Percentiles rank a stretch among this genome's conserved stretches.
Conservation (phyloP, 345 rosid genomes). For the Eutrema japonicum region DNA sequence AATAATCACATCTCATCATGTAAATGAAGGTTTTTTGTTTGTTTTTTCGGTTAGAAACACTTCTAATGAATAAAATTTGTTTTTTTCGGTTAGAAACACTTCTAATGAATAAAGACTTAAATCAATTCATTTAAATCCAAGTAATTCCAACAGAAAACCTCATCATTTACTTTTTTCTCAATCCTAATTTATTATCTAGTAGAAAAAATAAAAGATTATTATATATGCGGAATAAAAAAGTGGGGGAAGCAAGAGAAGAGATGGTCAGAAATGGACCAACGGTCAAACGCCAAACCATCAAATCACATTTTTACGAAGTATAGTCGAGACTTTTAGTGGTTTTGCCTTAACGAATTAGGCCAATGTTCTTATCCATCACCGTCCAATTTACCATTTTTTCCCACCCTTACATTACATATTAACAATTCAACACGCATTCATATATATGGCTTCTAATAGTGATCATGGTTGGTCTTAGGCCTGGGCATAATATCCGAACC, state of each 20-base stretch:
- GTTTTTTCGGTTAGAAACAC: not conserved
- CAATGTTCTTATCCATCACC: slow-evolving; percentile 38
- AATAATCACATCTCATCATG: not conserved
- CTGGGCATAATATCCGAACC: too few species aligned
- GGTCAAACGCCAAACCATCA: slow-evolving; percentile 47
- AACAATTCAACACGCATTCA: slow-evolving; percentile 16
- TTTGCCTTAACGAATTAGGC: slow-evolving; percentile 43
- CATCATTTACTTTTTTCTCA: slow-evolving; percentile 10
- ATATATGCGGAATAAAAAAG: not conserved
- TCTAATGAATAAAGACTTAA: not conserved
- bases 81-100: not conserved
- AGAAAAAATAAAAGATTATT: not conserved
- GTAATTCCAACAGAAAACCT: not conserved
- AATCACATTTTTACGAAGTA: slow-evolving; percentile 38
- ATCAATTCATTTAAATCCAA: not conserved
- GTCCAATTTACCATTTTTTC: slow-evolving; percentile 25
- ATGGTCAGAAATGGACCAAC: slow-evolving; percentile 36
- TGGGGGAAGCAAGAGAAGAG: slow-evolving; percentile 26
- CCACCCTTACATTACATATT: not conserved
- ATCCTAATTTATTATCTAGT: not conserved
- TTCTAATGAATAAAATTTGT: not conserved
- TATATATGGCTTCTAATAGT: not conserved
- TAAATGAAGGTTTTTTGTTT: not conserved
- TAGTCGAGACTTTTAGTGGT: slow-evolving; percentile 32
- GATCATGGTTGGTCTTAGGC: slow-evolving; percentile 26